Evolutionary conservation across 768 basidiomycete genomes (phyloP).

Genomic region (Serpula lacrymans): DNA sequence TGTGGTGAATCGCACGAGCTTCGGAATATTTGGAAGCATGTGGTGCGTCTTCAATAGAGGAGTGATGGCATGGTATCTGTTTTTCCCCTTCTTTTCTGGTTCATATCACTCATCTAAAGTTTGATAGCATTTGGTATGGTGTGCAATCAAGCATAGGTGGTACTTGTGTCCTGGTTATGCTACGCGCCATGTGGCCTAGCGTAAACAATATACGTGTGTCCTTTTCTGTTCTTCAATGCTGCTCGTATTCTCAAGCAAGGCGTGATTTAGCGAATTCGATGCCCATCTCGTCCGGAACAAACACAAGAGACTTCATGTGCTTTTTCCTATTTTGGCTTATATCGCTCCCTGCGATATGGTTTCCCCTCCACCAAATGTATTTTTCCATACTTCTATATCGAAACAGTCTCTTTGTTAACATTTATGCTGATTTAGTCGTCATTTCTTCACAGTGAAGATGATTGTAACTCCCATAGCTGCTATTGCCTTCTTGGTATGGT

Average conservation of each 20-base stretch:
- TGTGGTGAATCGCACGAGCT: constrained; percentile 72
- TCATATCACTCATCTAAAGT: constrained; percentile 11
- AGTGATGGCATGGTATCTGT: constrained; percentile 64
- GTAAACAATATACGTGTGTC: constrained; percentile 61
- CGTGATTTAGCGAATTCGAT: constrained; percentile 64
- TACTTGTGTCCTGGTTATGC: constrained; percentile 68
- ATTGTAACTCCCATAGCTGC: constrained; percentile 69
- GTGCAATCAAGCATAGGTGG: constrained; percentile 85
- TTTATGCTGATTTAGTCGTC: constrained; percentile 45
- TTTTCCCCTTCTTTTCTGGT: constrained; percentile 9
- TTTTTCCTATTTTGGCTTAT: constrained; percentile 89
- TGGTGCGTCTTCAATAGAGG: constrained; percentile 80
- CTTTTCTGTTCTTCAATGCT: constrained; percentile 1
- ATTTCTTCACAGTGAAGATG: constrained; percentile 78
- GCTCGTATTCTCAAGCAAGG: neutral
- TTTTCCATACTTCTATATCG: constrained; percentile 20
- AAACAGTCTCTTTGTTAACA: constrained; percentile 4
- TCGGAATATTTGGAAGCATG: constrained; percentile 72
- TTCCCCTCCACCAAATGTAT: constrained; percentile 78
- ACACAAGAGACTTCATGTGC: constrained; percentile 69
- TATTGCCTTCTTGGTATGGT: constrained; percentile 74
- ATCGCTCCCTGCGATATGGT: constrained; percentile 77
- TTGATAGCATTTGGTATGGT: constrained; percentile 66
- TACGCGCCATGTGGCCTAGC: constrained; percentile 75
- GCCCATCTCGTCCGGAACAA: constrained; percentile 71